Percentiles rank a stretch among this genome's conserved stretches.
Evolutionary conservation across 2,329 filamentous ascomycete species (phyloP).

Genomic region (Cytospora piceae): DNA sequence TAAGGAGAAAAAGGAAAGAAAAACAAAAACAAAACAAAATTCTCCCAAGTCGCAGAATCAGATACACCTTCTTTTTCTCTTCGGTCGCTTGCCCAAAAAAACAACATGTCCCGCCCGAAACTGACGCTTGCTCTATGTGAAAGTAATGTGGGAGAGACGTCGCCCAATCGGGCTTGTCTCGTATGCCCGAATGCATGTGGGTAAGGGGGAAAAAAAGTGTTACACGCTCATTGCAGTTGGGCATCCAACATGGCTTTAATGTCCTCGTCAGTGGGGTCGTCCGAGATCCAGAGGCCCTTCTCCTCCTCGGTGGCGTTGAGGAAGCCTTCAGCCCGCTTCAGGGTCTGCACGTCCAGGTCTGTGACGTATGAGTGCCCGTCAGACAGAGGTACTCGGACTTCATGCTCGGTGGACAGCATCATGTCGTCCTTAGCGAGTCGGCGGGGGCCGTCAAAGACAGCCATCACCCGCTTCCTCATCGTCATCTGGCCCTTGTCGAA

Average conservation of each 20-base stretch:
- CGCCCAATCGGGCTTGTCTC: slow-evolving; percentile 9
- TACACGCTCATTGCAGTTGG: slow-evolving; percentile 19
- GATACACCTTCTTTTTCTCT: slow-evolving; percentile 7
- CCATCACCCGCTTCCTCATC: slow-evolving; percentile 96
- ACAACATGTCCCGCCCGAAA: slow-evolving; percentile 5
- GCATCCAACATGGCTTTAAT: slow-evolving; percentile 61
- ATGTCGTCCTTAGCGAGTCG: slow-evolving; percentile 97
- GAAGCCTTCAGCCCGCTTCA: slow-evolving; percentile 86
- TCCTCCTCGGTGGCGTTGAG: slow-evolving; percentile 80
- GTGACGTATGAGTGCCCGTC: slow-evolving; percentile 83
- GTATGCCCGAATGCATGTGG: slow-evolving; percentile 10
- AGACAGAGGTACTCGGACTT: slow-evolving; percentile 82
- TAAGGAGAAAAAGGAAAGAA: no score
- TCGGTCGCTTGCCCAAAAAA: slow-evolving; percentile 12
- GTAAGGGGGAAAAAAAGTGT: not conserved
- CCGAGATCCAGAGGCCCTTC: slow-evolving; percentile 81
- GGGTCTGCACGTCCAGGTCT: slow-evolving; percentile 87
- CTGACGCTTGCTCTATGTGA: not conserved
- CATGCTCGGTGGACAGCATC: slow-evolving; percentile 95
- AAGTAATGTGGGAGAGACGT: slow-evolving; percentile 12
- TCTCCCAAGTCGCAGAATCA: not conserved
- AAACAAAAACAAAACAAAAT: not conserved
- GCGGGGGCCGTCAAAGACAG: slow-evolving; percentile 85
- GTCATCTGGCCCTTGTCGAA: slow-evolving; percentile 92
- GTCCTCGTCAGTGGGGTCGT: slow-evolving; percentile 68